These are phyloP conservation scores for Hanseniaspora gamundiae DNA, from an alignment of 1,139 yeast species.

Conservation along the genomic window DNA sequence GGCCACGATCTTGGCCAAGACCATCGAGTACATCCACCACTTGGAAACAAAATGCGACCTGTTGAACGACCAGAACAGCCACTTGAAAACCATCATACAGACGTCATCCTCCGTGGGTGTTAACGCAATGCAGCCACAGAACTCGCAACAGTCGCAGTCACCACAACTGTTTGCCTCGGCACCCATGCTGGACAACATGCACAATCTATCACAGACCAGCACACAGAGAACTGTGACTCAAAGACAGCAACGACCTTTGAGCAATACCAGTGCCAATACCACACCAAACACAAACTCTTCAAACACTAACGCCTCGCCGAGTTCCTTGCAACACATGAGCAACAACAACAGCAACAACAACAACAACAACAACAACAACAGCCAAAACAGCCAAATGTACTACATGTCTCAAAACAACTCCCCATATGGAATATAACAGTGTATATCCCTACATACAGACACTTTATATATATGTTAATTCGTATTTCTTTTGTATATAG, in stretches of 20 bases:
- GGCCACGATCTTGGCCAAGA: slow-evolving; percentile 78
- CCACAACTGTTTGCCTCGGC: too few relatives aligned
- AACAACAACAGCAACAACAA: not conserved
- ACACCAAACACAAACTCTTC: not conserved
- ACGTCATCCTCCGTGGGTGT: too few relatives aligned
- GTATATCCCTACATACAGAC: too few relatives aligned
- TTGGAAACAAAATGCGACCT: slow-evolving; percentile 56
- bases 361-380: not conserved
- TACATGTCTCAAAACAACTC: not conserved
- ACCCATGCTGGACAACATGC: not conserved
- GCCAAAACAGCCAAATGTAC: not conserved
- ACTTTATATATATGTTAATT: too few relatives aligned
- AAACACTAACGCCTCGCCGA: not conserved
- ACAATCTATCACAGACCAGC: not conserved
- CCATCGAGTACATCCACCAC: slow-evolving; percentile 82
- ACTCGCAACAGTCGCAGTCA: too few relatives aligned
- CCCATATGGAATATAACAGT: too few relatives aligned
- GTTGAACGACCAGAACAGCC: slow-evolving; percentile 42
- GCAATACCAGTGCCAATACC: not conserved
- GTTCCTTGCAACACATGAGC: not conserved
- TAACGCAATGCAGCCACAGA: too few relatives aligned
- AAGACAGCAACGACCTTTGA: not conserved
- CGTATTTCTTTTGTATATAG: too few relatives aligned
- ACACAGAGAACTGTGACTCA: not conserved
- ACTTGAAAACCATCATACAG: slow-evolving; percentile 29